These are phyloP conservation scores for Candida sakaeoensis DNA, from an alignment of 805 yeast genomes.

Conservation along the genomic window DNA sequence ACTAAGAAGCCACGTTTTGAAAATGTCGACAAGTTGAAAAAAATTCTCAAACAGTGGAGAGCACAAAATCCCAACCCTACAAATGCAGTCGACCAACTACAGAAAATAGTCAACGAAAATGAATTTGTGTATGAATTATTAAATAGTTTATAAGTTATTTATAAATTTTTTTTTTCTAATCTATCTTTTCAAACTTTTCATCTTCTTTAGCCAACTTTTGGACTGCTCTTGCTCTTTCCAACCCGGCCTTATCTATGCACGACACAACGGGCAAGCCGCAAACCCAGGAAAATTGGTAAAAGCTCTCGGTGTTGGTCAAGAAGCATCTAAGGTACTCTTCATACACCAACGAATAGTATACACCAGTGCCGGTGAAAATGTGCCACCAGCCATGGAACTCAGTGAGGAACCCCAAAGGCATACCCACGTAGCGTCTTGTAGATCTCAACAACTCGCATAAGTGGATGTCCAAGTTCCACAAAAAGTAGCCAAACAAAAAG, in stretches of 20 bases:
- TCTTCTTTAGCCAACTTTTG: constrained; percentile 16
- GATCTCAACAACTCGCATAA: constrained; percentile 59
- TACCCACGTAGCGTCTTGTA: constrained; percentile 62
- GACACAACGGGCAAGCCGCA: constrained; percentile 55
- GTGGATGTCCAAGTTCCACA: constrained; percentile 89
- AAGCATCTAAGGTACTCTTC: constrained; percentile 71
- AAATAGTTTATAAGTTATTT: constrained; percentile 3
- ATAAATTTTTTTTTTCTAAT: background rate
- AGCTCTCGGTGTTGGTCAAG: constrained; percentile 52
- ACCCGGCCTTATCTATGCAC: constrained; percentile 25
- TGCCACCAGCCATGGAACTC: constrained; percentile 99
- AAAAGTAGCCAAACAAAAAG: constrained; percentile 70
- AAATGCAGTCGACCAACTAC: constrained; percentile 19
- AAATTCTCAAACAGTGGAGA: constrained; percentile 55
- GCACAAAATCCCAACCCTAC: constrained; percentile 41
- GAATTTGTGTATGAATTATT: constrained; percentile 44
- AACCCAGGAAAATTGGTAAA: constrained; percentile 56
- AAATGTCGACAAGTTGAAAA: constrained; percentile 52
- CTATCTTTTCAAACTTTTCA: constrained; percentile 7
- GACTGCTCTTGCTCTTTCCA: constrained; percentile 16
- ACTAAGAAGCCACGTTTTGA: constrained; percentile 47
- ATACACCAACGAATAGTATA: constrained; percentile 78
- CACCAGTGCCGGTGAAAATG: constrained; percentile 78
- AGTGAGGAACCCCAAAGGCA: constrained; percentile 80
- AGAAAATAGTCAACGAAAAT: constrained; percentile 23